A percentile compares a stretch with the other conserved stretches of the same genome.
Conservation (phyloP, 2,329 filamentous ascomycete species). For the Orbilia oligospora region DNA sequence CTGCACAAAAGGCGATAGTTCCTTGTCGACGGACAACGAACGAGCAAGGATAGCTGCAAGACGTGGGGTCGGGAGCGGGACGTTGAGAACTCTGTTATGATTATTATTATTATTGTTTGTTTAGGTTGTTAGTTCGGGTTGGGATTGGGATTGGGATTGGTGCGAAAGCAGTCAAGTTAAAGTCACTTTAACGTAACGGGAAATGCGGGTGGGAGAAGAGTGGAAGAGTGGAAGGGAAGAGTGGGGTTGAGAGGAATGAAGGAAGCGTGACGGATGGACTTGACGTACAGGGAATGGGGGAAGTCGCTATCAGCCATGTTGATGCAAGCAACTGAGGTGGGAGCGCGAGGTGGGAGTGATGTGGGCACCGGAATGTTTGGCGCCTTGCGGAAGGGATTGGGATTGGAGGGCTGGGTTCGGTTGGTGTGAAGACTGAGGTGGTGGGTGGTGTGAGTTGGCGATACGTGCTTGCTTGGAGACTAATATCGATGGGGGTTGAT, state of each 20-base stretch:
- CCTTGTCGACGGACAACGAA: constrained; percentile 82
- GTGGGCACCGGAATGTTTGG: constrained; percentile 26
- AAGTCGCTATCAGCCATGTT: constrained; percentile 37
- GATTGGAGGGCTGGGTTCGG: constrained; percentile 4
- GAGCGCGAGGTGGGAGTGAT: too few relatives aligned
- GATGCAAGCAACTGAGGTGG: constrained; percentile 26
- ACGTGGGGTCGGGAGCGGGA: constrained; percentile 86
- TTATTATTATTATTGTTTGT: constrained; percentile 65
- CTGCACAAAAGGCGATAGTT: constrained; percentile 86
- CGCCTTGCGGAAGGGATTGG: constrained; percentile 13
- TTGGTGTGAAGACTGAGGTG: constrained; percentile 8
- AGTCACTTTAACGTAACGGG: constrained; percentile 19
- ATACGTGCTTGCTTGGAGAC: too few relatives aligned
- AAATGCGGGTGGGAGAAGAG: constrained; percentile 25
- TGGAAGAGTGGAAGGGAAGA: constrained; percentile 18
- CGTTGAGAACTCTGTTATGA: constrained; percentile 75
- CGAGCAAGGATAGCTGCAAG: constrained; percentile 80
- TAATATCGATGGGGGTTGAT: constrained; percentile 4
- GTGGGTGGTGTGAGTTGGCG: constrained; percentile 17
- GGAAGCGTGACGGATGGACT: constrained; percentile 20
- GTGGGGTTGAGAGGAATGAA: constrained; percentile 31
- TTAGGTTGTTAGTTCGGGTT: not conserved
- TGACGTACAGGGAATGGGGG: constrained; percentile 53
- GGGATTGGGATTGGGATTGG: not conserved
- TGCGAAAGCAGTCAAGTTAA: too few relatives aligned